These are phyloP conservation scores for Fusarium sp. DNA, from an alignment of 2,329 filamentous ascomycete species.

Conservation along the genomic window DNA sequence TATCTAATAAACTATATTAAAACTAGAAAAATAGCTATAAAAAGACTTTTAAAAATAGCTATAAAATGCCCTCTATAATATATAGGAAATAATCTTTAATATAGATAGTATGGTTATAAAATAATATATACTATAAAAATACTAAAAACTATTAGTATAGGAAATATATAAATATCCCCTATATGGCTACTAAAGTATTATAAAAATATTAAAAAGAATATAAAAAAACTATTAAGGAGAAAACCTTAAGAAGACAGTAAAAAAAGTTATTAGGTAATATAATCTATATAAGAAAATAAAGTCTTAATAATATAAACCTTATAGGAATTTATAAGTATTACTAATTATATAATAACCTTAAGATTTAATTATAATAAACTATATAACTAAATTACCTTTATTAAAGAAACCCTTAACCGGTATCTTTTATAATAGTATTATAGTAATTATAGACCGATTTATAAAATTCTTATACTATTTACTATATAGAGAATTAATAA, in stretches of 20 bases:
- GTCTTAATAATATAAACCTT: slow-evolving; percentile 9
- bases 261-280: slow-evolving; percentile 23
- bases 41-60: no score
- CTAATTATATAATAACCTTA: slow-evolving; percentile 14
- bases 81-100: no score
- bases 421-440: background rate
- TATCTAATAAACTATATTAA: no score
- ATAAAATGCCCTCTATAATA: no score
- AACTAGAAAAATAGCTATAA: no score
- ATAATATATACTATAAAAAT: no score
- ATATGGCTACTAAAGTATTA: background rate
- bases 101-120: no score
- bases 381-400: background rate
- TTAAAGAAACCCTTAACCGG: background rate
- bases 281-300: slow-evolving; percentile 16
- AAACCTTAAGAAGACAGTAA: background rate
- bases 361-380: slow-evolving; percentile 28
- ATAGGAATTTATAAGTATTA: slow-evolving; percentile 26
- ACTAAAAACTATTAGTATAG: no score
- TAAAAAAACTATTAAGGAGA: slow-evolving; percentile 2
- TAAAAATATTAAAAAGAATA: background rate
- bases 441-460: background rate
- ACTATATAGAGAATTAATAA: background rate
- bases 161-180: background rate
- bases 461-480: background rate